Base-by-base conservation (phyloP, 169 alveolate species). In the Plasmodium cynomolgi region DNA sequence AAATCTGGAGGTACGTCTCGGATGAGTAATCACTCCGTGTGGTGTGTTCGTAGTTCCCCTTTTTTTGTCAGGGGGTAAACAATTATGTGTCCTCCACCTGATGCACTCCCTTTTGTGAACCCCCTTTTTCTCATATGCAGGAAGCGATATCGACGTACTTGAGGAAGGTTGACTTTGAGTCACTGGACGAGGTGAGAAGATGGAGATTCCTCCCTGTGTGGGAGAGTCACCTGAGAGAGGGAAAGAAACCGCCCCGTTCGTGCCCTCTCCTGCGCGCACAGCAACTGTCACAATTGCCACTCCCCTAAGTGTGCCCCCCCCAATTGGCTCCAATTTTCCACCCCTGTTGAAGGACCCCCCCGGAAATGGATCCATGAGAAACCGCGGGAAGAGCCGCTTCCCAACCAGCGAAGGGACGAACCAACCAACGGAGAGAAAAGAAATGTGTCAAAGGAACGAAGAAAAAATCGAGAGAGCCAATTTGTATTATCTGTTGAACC, bases 1-100 rank as follows among this genome's bases (percentile, higher is more conserved):
- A 47, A 84, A 84, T 84, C 34, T 84, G 4, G 93, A 84, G 68
- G 93, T 84, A 41, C 47, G 47, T 23, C 13, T 62, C 33, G 75
- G n/a, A 62, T n/a, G 34, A 62, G 13, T 0, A 62, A 31, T 4
- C 75, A n/a, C 13, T 23, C 15, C 11, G 33, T 62, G n/a, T 44
- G n/a, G 56, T 3, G 56, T n/a, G 74, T 26, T 1, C 1, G 75
- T 0, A 3, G 2, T 6, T 20, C 3, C 4, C 37, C 26, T 1
- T 2, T 20, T 20, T 1, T 5, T 58, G 3, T n/a, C 29, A 13
- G 3, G 5, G 2, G 73, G 29, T 20, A 31, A 62, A 62, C 34
- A n/a, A n/a, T 6, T 4, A 15, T 62, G 3, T 26, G 8, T 62
- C 3, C 33, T 8, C 33, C 1, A 23, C 34, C 13, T 2, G 11